Base-by-base conservation (phyloP, 164 flowering plant species). In the Umbilicus rupestris region DNA sequence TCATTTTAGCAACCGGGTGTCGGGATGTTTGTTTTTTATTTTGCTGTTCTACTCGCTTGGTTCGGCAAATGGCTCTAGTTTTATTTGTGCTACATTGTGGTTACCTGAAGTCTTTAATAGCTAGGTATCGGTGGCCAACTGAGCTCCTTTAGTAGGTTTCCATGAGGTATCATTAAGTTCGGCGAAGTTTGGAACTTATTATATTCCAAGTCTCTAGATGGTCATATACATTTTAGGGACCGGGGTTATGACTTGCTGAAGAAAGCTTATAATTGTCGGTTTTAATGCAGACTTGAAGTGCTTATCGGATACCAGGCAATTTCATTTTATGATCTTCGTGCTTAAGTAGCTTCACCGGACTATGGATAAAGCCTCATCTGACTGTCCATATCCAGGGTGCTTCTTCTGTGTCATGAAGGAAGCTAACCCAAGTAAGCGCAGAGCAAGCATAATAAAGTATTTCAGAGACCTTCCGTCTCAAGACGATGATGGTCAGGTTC, bases 321-420 rank as follows among this genome's bases (percentile, higher is more conserved):
- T n/a, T n/a, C 31, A 26, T 52, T 50, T 50, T 24, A 52, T 52
- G 58, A 22, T 22, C 7, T 52, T 20, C 15, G 58, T 24, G 14
- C 30, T 52, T 11, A 52, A 52, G 8, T 24, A 24, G 30, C 30
- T 52, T 52, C 22, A 24, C 14, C 1, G 24, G 30, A 52, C 57
- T 39, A 90, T 94, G 99, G 99, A 89, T 55, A 92, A 91, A 78
- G 82, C 67, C 11, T 74, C 94, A 3, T 67, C 78, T 0, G 99
- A 94, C 63, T 95, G 99, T 69, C 97, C 96, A 17, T 88, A 95
- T 74, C 99, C 99, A 12, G 96, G 97, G 44, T 95, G 99, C 77
- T 92, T 95, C 82, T 95, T 95, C 69, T 92, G 99, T 78, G 97
- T 92, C 46, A 95, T 92, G 97, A 95, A 95, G 75, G 97, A 94